Evolutionary conservation across 2,329 filamentous ascomycete genomes (phyloP), one percentile per base, ranked within the genome.

Genomic region (Cephalotrichum gorgonifer): DNA sequence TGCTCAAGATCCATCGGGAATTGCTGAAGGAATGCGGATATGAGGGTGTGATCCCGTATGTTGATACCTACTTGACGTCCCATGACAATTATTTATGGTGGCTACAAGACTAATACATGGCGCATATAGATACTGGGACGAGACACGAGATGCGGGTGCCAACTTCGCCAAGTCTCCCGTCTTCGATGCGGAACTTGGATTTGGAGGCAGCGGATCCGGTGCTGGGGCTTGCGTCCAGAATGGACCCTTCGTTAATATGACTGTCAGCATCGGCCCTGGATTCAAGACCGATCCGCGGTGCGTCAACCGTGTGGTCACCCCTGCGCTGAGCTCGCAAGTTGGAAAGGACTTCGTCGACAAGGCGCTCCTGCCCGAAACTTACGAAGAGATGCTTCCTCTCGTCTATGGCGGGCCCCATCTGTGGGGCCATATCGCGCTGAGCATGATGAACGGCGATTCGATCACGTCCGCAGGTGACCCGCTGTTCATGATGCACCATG

Each of bases 401-500:
- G 46, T 50, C 38, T 50, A 50, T 44, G 28, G 43, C 31, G 49
- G 49, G 6, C 49, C 49, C 3, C 49, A 50, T 35, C 25, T 50
- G n/a, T 46, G 28, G 38, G 49, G 49, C 6, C 49, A 50, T 27
- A 50, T 50, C 35, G 43, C 49, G 3, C 27, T 50, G 33, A 44
- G 43, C 7, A 50, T 50, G 49, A 50, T 50, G 49, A 41, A 50
- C 25, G 49, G 49, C 30, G 49, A 50, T 31, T 50, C 49, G 9
- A 50, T 50, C 49, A 50, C 49, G n/a, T 50, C 49, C 5, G 33
- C 49, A 27, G 49, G 49, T 17, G 49, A 50, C 43, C 49, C 49
- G 39, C 49, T 50, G 42, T 50, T 50, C 44, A 50, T 50, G 33
- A 50, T 50, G 49, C 49, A 50, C 23, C 49, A 50, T 25, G 49